Evolutionary conservation across 352 stramenopile species (phyloP).

Genomic region (Globisporangium parvum): DNA sequence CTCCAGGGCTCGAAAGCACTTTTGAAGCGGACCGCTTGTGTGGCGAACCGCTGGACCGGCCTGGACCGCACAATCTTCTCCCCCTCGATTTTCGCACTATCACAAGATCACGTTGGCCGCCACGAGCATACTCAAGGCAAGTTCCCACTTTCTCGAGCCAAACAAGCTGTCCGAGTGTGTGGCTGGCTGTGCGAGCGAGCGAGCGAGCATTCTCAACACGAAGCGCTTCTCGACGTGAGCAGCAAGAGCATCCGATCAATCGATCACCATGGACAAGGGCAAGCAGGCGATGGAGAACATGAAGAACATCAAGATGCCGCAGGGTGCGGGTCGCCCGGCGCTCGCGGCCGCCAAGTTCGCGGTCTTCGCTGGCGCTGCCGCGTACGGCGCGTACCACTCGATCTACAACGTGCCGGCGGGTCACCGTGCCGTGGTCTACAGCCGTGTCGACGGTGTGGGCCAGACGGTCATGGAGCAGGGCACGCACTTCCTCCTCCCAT

Average conservation of each 20-base stretch:
- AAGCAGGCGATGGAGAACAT: constrained; percentile 87
- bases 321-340: constrained; percentile 47
- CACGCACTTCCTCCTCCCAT: constrained; percentile 97
- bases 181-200: constrained; percentile 17
- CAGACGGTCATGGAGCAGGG: constrained; percentile 86
- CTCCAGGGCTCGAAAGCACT: neutral
- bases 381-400: constrained; percentile 76
- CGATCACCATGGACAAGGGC: constrained; percentile 74
- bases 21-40: neutral
- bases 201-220: constrained; percentile 17
- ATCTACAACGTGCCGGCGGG: constrained; percentile 87
- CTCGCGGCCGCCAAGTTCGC: constrained; percentile 58
- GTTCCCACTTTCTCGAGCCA: neutral
- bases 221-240: constrained; percentile 8
- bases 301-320: constrained; percentile 86
- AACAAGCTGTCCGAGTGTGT: constrained; percentile 7
- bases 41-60: no score
- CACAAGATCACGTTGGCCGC: neutral
- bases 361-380: constrained; percentile 48
- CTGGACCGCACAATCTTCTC: no score
- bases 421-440: constrained; percentile 89
- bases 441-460: constrained; percentile 80
- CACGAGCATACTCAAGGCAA: no score
- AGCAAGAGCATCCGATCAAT: neutral
- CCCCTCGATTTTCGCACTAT: neutral